Evolutionary conservation across 371 early-diverging fungal species (phyloP).

Genomic region (Saksenaea vasiformis): DNA sequence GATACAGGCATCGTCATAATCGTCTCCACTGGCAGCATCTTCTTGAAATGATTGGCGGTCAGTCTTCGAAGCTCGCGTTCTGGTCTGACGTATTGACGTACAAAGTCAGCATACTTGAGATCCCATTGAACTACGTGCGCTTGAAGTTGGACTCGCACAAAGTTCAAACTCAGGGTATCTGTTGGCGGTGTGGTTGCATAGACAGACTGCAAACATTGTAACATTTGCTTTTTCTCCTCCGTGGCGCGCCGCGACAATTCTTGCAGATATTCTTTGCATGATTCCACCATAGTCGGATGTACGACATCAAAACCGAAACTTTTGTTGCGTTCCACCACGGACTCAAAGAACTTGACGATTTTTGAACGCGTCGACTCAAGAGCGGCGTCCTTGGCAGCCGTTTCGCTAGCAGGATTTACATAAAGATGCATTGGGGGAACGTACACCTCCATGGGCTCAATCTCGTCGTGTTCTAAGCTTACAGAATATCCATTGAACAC

Average conservation of each 20-base stretch:
- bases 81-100: slow-evolving; percentile 73
- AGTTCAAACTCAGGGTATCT: slow-evolving; percentile 78
- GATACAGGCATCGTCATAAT: slow-evolving; percentile 16
- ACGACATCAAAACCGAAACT: slow-evolving; percentile 65
- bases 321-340: slow-evolving; percentile 64
- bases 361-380: slow-evolving; percentile 57
- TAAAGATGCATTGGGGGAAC: slow-evolving; percentile 78
- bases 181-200: slow-evolving; percentile 74
- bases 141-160: slow-evolving; percentile 74
- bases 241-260: slow-evolving; percentile 66
- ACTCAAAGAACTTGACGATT: slow-evolving; percentile 73
- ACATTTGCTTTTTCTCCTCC: slow-evolving; percentile 74
- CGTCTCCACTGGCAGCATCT: slow-evolving; percentile 57
- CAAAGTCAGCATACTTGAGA: slow-evolving; percentile 72
- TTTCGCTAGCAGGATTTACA: slow-evolving; percentile 55
- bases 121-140: slow-evolving; percentile 85
- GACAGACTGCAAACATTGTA: slow-evolving; percentile 81
- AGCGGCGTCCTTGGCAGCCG: slow-evolving; percentile 63
- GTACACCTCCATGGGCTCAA: slow-evolving; percentile 77
- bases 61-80: slow-evolving; percentile 66
- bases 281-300: slow-evolving; percentile 61
- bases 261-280: slow-evolving; percentile 61
- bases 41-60: slow-evolving; percentile 63
- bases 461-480: slow-evolving; percentile 73
- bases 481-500: slow-evolving; percentile 72